A percentile compares a stretch with the other conserved stretches of the same genome.
Conservation (phyloP, 768 basidiomycete species). For the Pulveroboletus sp. region DNA sequence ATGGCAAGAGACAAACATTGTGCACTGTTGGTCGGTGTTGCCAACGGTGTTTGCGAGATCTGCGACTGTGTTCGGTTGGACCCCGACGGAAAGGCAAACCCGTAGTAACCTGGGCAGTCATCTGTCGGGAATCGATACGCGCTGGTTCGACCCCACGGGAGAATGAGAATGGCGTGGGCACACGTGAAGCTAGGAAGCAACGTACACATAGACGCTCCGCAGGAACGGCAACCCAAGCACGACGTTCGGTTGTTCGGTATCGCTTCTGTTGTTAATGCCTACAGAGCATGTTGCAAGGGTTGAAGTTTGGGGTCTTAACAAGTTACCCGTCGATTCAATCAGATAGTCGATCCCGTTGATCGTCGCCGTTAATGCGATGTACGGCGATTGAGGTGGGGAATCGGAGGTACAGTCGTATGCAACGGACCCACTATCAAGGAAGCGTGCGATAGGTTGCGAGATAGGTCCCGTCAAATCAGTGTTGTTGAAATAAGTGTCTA, state of each 20-base stretch:
- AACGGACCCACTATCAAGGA: background rate
- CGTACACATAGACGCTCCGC: constrained; percentile 31
- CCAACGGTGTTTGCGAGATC: constrained; percentile 25
- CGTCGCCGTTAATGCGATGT: constrained; percentile 22
- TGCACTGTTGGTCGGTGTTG: constrained; percentile 24
- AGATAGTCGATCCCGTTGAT: constrained; percentile 32
- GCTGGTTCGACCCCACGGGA: constrained; percentile 2
- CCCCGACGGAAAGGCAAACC: constrained; percentile 28
- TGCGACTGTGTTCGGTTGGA: constrained; percentile 26
- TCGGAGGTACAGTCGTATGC: constrained; percentile 17
- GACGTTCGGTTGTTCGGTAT: constrained; percentile 11
- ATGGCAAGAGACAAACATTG: constrained; percentile 22
- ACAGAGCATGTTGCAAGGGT: constrained; percentile 15
- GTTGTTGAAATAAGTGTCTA: constrained; percentile 14
- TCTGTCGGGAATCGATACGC: constrained; percentile 32
- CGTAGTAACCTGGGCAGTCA: constrained; percentile 28
- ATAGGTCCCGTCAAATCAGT: constrained; percentile 21
- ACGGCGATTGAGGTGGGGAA: constrained; percentile 12
- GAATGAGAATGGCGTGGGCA: background rate
- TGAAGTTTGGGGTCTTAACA: constrained; percentile 13
- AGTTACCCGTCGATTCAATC: constrained; percentile 22
- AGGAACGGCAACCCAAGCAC: constrained; percentile 27
- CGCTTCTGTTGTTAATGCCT: constrained; percentile 14
- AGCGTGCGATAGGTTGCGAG: background rate
- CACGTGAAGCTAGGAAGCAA: background rate